Base-by-base conservation (phyloP, 495 filamentous ascomycete species). In the Penicillium mononematosum region DNA sequence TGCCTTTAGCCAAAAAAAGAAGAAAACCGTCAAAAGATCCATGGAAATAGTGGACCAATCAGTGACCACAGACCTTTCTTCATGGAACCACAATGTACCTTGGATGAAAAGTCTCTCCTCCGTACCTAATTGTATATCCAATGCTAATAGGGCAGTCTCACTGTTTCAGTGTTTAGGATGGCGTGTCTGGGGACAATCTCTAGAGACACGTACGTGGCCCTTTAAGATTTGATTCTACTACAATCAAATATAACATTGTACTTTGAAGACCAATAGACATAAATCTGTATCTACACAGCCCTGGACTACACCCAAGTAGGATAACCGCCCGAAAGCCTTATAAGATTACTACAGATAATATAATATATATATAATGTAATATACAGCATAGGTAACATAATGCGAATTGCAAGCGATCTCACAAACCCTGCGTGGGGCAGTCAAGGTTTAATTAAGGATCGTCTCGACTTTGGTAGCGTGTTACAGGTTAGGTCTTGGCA, bases 381-480 rank as follows among this genome's bases (percentile, higher is more conserved):
- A 9, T 24, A 44, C 20, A 14, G 8, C 42, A 24, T 22, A 44
- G 42, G 36, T 17, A 39, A 17, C 36, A 39, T 17, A 17, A 39
- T 17, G 36, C 22, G 45, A 24, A 46, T 17, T 50, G 39, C 41
- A 54, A 49, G 53, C 63, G 65, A 65, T 61, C 58, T 61, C 64
- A 64, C 61, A 61, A 64, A 62, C 56, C 50, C n/a, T 14, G 14
- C 17, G 68, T 75, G 72, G 72, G 62, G 61, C 70, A 25, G 60
- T 66, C 67, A 75, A 74, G 71, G 74, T 77, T 75, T 75, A 49
- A 77, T 77, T 74, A 77, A 74, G 74, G 74, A 73, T 73, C 65
- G 61, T 67, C 73, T 64, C 62, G 47, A 69, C 61, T 45, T 55
- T 59, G 45, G 66, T 73, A 74, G 71, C 60, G 70, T 50, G 69